Conservation (phyloP, 495 filamentous ascomycete species). For the Aeminium ludgeri region DNA sequence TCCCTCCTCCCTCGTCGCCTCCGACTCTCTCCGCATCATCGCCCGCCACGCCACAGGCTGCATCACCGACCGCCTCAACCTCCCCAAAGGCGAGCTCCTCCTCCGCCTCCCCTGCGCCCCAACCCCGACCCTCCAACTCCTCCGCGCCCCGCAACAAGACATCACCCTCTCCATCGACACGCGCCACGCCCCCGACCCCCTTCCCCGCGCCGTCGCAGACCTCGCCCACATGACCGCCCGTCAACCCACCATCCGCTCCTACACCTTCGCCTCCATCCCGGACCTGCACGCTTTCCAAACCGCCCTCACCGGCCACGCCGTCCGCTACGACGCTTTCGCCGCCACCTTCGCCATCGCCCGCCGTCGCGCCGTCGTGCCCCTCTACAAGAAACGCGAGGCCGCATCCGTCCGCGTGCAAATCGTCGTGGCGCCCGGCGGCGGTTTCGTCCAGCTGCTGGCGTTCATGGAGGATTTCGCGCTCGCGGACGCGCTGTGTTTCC, state of each 20-base stretch:
- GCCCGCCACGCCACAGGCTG: slow-evolving; percentile 21
- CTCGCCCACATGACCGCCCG: slow-evolving; percentile 16
- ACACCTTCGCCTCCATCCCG: slow-evolving; percentile 23
- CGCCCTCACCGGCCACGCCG: slow-evolving; percentile 50
- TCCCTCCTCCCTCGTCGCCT: too few species aligned
- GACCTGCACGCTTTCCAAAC: slow-evolving; percentile 63
- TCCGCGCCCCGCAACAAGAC: slow-evolving; percentile 24
- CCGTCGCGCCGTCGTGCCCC: slow-evolving; percentile 55
- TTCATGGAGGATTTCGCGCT: slow-evolving; percentile 75
- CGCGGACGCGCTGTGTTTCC: slow-evolving; percentile 74
- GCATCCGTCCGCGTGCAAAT: slow-evolving; percentile 58
- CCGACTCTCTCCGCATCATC: slow-evolving; percentile 48
- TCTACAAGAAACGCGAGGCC: slow-evolving; percentile 82
- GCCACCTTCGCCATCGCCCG: slow-evolving; percentile 59
- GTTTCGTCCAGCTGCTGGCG: slow-evolving; percentile 55
- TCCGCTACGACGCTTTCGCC: slow-evolving; percentile 34
- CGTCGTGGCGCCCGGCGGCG: slow-evolving; percentile 44
- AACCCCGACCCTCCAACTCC: slow-evolving; percentile 18
- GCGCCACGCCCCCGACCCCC: slow-evolving; percentile 10
- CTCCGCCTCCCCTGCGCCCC: slow-evolving; percentile 20
- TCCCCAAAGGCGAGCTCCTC: slow-evolving; percentile 25
- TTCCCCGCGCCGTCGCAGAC: slow-evolving; percentile 17
- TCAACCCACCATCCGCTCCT: slow-evolving; percentile 19
- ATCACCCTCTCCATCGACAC: slow-evolving; percentile 21
- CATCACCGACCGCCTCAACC: slow-evolving; percentile 25